Evolutionary conservation across 352 stramenopile genomes (phyloP).

Genomic region (Phytophthora citricola): DNA sequence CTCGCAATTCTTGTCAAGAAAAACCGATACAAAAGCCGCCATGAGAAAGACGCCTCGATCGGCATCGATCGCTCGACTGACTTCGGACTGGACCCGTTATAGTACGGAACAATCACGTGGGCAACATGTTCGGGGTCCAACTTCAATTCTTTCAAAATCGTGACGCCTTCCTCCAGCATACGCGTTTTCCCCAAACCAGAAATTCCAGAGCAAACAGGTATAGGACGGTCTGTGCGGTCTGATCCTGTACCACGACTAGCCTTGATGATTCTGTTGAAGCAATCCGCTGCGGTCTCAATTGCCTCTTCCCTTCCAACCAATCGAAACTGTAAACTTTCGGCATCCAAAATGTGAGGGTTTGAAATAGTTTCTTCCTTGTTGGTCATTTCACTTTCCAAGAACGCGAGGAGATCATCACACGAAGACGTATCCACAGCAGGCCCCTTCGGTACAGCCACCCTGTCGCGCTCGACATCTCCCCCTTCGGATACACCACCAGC

Average conservation of each 20-base stretch:
- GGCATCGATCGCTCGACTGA: too few species aligned
- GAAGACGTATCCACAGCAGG: slow-evolving; percentile 30
- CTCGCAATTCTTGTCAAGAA: too few species aligned
- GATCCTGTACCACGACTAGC: not conserved
- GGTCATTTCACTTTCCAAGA: slow-evolving; percentile 28
- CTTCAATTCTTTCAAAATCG: slow-evolving; percentile 25
- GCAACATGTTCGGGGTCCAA: slow-evolving; percentile 26
- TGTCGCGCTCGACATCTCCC: too few species aligned
- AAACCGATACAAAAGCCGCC: too few species aligned
- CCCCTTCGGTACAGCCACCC: not conserved
- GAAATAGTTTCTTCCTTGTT: slow-evolving; percentile 11
- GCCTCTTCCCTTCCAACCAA: slow-evolving; percentile 21
- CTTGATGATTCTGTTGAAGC: slow-evolving; percentile 17
- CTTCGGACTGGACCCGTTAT: too few species aligned
- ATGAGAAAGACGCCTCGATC: too few species aligned
- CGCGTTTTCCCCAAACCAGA: slow-evolving; percentile 40
- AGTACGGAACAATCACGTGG: too few species aligned
- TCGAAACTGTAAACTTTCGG: not conserved
- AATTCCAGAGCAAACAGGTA: slow-evolving; percentile 42
- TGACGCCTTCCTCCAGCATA: slow-evolving; percentile 41
- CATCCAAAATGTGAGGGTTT: slow-evolving; percentile 8
- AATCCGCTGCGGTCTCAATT: slow-evolving; percentile 4
- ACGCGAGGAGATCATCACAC: slow-evolving; percentile 28
- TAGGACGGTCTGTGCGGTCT: slow-evolving; percentile 22
- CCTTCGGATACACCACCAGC: too few species aligned